Percentiles rank a stretch among this genome's conserved stretches.
phyloP scores from a whole-genome alignment of 2,329 filamentous ascomycete species.

The Phaeosphaeriaceae sp. region DNA sequence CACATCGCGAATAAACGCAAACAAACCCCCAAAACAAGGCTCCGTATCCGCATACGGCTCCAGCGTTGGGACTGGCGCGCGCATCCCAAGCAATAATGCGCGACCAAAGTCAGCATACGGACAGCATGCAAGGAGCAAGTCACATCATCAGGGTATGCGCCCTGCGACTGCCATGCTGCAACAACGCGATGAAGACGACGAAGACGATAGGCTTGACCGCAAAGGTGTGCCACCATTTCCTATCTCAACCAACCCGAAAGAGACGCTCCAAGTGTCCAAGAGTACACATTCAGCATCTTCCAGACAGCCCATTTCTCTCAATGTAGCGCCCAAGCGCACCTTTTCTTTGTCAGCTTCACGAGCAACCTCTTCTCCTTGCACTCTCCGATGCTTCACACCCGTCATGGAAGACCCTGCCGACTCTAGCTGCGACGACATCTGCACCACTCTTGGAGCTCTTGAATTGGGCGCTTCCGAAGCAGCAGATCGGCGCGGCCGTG shows the following conservation, averaged over 20 bases:
- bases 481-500: constrained; percentile 22
- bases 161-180: constrained; percentile 51
- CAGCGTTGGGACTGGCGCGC: constrained; percentile 59
- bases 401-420: constrained; percentile 38
- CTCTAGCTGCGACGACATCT: constrained; percentile 37
- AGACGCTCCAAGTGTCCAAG: constrained; percentile 41
- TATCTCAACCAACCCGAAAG: constrained; percentile 46
- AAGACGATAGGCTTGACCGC: constrained; percentile 50
- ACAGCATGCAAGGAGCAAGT: constrained; percentile 55
- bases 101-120: constrained; percentile 59
- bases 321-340: constrained; percentile 20
- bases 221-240: constrained; percentile 55
- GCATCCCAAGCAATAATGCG: constrained; percentile 50
- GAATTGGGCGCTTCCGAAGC: constrained; percentile 29
- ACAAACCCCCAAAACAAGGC: constrained; percentile 53
- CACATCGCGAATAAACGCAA: constrained; percentile 51
- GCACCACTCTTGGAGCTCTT: constrained; percentile 32
- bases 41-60: constrained; percentile 60
- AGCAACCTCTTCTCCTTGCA: constrained; percentile 35
- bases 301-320: constrained; percentile 24
- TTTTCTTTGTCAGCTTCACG: constrained; percentile 21
- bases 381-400: constrained; percentile 27
- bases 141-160: constrained; percentile 51
- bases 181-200: constrained; percentile 47
- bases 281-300: constrained; percentile 24